These are phyloP conservation scores for Serendipita sp. DNA, from an alignment of 768 basidiomycete species.

Conservation along the genomic window DNA sequence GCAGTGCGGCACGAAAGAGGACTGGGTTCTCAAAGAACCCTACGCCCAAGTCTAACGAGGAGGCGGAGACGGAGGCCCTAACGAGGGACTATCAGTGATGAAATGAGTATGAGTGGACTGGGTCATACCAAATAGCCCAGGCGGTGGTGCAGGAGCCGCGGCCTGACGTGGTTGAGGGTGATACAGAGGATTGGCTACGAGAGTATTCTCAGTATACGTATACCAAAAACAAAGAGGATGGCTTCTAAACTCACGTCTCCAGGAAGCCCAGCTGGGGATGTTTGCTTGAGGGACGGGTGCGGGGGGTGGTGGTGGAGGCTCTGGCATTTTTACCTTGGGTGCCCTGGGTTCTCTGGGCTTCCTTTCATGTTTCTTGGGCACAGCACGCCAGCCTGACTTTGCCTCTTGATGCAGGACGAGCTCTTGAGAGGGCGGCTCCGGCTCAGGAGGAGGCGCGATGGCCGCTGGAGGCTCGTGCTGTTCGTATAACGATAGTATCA, in stretches of 20 bases:
- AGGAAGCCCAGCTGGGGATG: conserved; percentile 2
- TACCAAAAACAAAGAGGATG: neutral
- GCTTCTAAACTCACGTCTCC: neutral
- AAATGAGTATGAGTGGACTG: neutral
- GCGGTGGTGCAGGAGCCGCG: neutral
- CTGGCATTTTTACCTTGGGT: conserved; percentile 6
- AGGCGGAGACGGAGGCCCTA: conserved; percentile 1
- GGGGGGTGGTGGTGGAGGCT: conserved; percentile 10
- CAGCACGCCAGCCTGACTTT: conserved; percentile 11
- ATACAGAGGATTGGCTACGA: neutral
- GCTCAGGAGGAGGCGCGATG: conserved; percentile 7
- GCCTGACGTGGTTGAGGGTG: conserved; percentile 1
- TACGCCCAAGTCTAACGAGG: neutral
- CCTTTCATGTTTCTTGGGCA: conserved; percentile 8
- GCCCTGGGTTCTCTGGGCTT: conserved; percentile 5
- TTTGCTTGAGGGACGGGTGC: conserved; percentile 6
- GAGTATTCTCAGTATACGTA: neutral
- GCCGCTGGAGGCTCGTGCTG: conserved; percentile 7
- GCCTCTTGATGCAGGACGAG: conserved; percentile 6
- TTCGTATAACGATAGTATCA: neutral
- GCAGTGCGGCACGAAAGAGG: too few species aligned
- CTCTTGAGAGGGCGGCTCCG: conserved; percentile 6
- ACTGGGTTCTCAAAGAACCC: too few species aligned
- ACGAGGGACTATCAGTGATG: neutral
- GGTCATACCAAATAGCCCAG: neutral